Evolutionary conservation across 257 asterid genomes (phyloP).

Genomic region (Asclepias syriaca): DNA sequence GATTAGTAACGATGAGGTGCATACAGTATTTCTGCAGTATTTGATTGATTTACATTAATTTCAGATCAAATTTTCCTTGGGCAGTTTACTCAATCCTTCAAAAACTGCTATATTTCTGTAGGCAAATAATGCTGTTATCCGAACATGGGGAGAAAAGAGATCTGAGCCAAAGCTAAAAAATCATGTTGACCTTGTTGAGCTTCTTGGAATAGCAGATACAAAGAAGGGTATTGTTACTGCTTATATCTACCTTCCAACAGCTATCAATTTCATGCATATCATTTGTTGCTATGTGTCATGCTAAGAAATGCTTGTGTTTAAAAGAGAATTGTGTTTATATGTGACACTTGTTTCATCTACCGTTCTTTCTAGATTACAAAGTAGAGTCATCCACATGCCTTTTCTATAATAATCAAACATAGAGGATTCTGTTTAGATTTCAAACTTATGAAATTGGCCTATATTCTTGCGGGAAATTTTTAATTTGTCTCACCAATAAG

Average conservation of each 20-base stretch:
- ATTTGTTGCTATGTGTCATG: background rate
- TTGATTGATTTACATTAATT: background rate
- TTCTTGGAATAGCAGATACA: constrained; percentile 81
- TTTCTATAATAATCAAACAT: background rate
- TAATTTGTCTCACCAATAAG: background rate
- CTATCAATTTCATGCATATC: background rate
- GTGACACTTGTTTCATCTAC: background rate
- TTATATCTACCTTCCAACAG: background rate
- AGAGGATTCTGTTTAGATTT: background rate
- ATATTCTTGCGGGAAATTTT: background rate
- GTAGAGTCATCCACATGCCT: background rate
- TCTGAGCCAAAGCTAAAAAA: constrained; percentile 69
- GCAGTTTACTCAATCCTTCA: background rate
- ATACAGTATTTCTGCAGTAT: constrained; percentile 10
- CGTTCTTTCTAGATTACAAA: constrained; percentile 1
- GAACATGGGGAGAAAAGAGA: constrained; percentile 82
- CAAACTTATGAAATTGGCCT: background rate
- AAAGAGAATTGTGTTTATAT: background rate
- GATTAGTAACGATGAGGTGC: constrained; percentile 67
- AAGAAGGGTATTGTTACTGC: constrained; percentile 45
- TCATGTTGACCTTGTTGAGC: constrained; percentile 94
- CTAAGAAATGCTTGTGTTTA: background rate
- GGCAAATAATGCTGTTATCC: constrained; percentile 63
- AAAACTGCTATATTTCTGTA: constrained; percentile 25
- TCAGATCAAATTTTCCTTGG: background rate